Evolutionary conservation across 2,329 filamentous ascomycete genomes (phyloP), one percentile per base, ranked within the genome.

Genomic region (Talaromyces marneffei): DNA sequence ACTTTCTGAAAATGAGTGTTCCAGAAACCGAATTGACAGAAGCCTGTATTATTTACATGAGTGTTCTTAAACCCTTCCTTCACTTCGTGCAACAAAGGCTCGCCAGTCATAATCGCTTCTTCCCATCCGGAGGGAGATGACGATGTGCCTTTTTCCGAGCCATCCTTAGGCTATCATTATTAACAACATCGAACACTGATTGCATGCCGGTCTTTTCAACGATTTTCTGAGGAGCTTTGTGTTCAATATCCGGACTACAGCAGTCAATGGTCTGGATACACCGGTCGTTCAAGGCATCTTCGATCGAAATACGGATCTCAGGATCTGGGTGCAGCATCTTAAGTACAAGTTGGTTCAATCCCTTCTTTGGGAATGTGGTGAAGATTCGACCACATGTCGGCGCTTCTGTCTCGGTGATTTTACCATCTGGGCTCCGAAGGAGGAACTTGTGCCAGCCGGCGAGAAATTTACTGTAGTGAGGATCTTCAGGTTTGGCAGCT

Each of bases 321-420:
- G 92, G 90, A 66, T 92, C 79, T 0, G 91, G 91, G 72, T 96
- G 87, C 33, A 96, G 81, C 91, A 96, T 95, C 71, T 85, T 86
- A 56, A 94, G 77, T 10, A 96, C 76, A 4, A 95, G 77, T 10
- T 87, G 85, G 62, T 88, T 86, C 61, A 92, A 86, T 54, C 65
- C 46, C 29, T 31, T 37, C 29, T 58, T 63, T 25, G 63, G 62
- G 65, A 92, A 78, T 40, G 76, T 79, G 16, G 79, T 76, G 72
- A 94, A 90, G 39, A 92, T 83, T 16, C 85, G 83, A 29, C 80
- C 75, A 64, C 87, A 84, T 64, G 82, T 82, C 16, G 90, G 90
- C 67, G 89, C 88, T 60, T 86, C 84, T 14, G 79, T 79, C 56
- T 90, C 85, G 18, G 79, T 75, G 44, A 85, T 78, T 20, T 75